Conservation (phyloP, 2,329 filamentous ascomycete species). For the Colletotrichum orbiculare region DNA sequence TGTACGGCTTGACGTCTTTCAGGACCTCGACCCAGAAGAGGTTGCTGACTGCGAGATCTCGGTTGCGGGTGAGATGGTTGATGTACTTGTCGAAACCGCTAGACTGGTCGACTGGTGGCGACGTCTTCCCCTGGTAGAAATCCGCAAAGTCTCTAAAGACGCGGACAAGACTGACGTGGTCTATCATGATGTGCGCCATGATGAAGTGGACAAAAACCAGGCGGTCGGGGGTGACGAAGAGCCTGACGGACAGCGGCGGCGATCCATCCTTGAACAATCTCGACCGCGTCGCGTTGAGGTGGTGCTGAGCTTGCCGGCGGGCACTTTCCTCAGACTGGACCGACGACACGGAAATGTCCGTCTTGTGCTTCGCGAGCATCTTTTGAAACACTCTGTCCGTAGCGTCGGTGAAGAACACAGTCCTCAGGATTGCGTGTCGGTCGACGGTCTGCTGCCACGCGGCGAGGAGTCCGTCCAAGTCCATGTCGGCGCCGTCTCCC, state of each 20-base stretch:
- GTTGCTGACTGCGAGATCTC: background rate
- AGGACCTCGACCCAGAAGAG: conserved; percentile 9
- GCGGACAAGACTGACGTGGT: conserved; percentile 29
- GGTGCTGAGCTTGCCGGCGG: background rate
- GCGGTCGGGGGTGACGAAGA: background rate
- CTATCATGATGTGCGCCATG: conserved; percentile 20
- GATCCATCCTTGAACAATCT: background rate
- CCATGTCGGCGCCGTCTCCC: conserved; percentile 11
- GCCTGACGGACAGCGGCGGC: background rate
- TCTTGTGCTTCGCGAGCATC: conserved; percentile 45
- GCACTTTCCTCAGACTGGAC: conserved; percentile 10
- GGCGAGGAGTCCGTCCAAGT: conserved; percentile 59
- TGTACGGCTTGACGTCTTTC: background rate
- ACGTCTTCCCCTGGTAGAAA: background rate
- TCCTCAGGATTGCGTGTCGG: conserved; percentile 72
- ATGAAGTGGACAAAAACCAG: conserved; percentile 1
- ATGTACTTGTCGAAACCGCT: conserved; percentile 2
- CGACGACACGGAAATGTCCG: background rate
- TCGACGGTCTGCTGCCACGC: conserved; percentile 66
- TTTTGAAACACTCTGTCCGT: conserved; percentile 46
- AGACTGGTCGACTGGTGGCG: background rate
- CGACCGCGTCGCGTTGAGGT: background rate
- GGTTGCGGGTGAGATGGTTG: background rate
- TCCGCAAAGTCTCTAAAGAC: conserved; percentile 3
- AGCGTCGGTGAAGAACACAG: conserved; percentile 65